These are phyloP conservation scores for Rubroboletus satanas DNA, from an alignment of 768 basidiomycete species.

Conservation along the genomic window DNA sequence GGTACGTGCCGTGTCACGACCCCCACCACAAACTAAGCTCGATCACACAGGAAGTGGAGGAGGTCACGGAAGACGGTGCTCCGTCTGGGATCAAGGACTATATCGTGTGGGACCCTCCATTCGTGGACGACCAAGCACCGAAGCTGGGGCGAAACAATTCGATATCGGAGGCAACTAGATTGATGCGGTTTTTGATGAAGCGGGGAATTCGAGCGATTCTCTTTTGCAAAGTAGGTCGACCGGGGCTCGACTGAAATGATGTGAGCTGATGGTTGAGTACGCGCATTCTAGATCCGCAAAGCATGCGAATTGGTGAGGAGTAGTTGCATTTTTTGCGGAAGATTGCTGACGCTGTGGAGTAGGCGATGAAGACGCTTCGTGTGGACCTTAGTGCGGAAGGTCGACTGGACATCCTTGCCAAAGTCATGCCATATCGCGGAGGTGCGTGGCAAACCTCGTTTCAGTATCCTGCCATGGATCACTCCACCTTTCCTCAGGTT, in stretches of 20 bases:
- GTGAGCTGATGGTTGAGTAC: neutral
- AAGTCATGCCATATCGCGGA: conserved; percentile 80
- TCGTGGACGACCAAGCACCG: conserved; percentile 51
- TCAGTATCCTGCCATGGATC: neutral
- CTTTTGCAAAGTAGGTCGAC: conserved; percentile 70
- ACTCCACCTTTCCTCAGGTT: conserved; percentile 42
- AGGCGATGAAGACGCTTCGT: conserved; percentile 80
- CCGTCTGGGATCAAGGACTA: conserved; percentile 79
- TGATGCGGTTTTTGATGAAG: conserved; percentile 83
- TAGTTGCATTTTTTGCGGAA: neutral
- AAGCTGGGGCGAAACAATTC: conserved; percentile 54
- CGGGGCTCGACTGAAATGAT: neutral
- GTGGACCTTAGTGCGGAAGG: conserved; percentile 70
- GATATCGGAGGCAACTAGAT: conserved; percentile 59
- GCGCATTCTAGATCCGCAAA: conserved; percentile 58
- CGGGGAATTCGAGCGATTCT: conserved; percentile 76
- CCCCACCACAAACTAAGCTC: neutral
- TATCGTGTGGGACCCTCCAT: conserved; percentile 71
- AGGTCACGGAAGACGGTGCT: conserved; percentile 75
- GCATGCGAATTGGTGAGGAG: conserved; percentile 69
- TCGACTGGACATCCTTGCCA: conserved; percentile 67
- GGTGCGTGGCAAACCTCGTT: conserved; percentile 41
- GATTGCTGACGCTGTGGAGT: conserved; percentile 19
- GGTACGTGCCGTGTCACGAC: conserved; percentile 15
- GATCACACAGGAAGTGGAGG: conserved; percentile 48